Evolutionary conservation across 2,329 filamentous ascomycete genomes (phyloP).

Genomic region (Hirsutella rhossiliensis): DNA sequence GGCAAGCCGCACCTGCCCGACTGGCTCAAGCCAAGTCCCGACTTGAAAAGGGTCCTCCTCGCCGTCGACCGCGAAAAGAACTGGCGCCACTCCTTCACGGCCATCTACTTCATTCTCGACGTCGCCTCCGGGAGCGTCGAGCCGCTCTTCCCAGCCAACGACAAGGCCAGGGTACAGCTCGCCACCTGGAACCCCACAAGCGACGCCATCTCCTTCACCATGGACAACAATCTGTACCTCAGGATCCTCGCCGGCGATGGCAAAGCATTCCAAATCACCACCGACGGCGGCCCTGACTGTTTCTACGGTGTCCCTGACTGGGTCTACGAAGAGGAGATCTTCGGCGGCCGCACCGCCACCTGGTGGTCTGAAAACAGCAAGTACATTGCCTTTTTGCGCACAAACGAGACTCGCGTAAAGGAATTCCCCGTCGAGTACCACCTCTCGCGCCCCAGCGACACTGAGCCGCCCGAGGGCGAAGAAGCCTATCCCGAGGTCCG

Average conservation of each 20-base stretch:
- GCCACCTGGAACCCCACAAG: slow-evolving; percentile 84
- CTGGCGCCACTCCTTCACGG: slow-evolving; percentile 84
- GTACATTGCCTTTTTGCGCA: slow-evolving; percentile 82
- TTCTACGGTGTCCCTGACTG: slow-evolving; percentile 97
- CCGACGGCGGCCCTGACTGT: slow-evolving; percentile 73
- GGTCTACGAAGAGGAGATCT: slow-evolving; percentile 69
- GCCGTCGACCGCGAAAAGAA: slow-evolving; percentile 60
- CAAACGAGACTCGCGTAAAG: slow-evolving; percentile 84
- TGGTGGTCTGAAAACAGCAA: slow-evolving; percentile 94
- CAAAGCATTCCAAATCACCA: slow-evolving; percentile 61
- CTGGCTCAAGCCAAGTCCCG: slow-evolving; percentile 62
- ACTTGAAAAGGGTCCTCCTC: slow-evolving; percentile 80
- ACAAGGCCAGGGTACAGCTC: slow-evolving; percentile 60
- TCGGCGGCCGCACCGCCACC: slow-evolving; percentile 66
- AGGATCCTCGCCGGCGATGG: slow-evolving; percentile 45
- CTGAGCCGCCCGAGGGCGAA: slow-evolving; percentile 50
- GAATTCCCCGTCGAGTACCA: slow-evolving; percentile 93
- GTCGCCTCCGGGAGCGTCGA: slow-evolving; percentile 68
- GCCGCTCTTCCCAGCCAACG: slow-evolving; percentile 60
- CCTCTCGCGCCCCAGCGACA: slow-evolving; percentile 71
- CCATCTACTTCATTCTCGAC: slow-evolving; percentile 83
- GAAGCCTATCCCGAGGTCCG: slow-evolving; percentile 85
- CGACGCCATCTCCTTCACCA: slow-evolving; percentile 78
- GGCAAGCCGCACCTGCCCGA: slow-evolving; percentile 42
- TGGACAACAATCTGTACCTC: slow-evolving; percentile 82